Evolutionary conservation across 805 yeast genomes (phyloP), one percentile per base, ranked within the genome.

Genomic region (Cyberlindnera americana): DNA sequence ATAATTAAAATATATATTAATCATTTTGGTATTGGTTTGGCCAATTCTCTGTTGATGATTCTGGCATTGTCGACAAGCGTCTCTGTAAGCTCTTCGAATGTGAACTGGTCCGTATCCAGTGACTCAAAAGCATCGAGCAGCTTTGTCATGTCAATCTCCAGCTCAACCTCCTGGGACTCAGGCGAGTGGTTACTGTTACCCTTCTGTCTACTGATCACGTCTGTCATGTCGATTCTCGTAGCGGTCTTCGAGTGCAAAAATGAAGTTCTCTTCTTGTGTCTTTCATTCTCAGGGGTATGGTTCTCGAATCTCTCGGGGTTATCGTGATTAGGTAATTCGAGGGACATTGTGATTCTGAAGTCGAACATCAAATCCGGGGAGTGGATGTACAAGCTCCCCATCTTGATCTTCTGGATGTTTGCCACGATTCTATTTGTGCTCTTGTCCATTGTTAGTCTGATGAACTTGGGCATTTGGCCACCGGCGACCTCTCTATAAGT

Each of bases 291-390:
- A 7, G 83, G 82, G 42, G 72, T 65, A 56, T 73, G 67, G 53
- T 73, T 65, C 56, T 69, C 68, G 61, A 75, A 54, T 67, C 72
- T 63, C 74, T 57, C 81, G 50, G 65, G 80, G 61, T 57, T 77
- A 62, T 64, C 78, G 24, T 75, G 72, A 18, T 76, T 74, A 1
- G 96, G 96, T 43, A 81, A 59, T 75, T 89, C 97, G 21, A 84
- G 61, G 27, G 87, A 77, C 47, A 90, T 64, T 6, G 95, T 80
- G 26, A 89, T 65, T 50, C 95, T 73, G 50, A 82, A 68, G 62
- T 89, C 97, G 56, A 80, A 81, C 61, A 79, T 70, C 23, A 84
- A 77, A 47, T 84, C 81, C 4, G 96, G 96, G 39, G 83, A 73
- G 53, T 76, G 80, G 16, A 89, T 68, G 52, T 77, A 72, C 40